Conservation (phyloP, 306 rosid species). For the Dicorynia guianensis region DNA sequence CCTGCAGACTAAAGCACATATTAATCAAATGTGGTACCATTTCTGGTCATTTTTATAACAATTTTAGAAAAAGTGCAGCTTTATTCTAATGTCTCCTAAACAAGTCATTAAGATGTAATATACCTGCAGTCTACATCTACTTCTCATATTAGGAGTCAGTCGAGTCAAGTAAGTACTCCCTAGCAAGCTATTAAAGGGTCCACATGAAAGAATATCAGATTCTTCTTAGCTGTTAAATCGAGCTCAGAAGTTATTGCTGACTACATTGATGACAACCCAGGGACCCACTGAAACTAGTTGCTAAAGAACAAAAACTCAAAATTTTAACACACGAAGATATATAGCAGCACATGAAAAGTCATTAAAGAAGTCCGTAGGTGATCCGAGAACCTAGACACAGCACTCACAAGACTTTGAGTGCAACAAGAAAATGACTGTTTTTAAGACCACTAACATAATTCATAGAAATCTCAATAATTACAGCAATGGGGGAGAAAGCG, state of each 20-base stretch:
- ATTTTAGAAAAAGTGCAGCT: not conserved
- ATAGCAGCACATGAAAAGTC: slow-evolving; percentile 19
- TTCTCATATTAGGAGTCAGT: not conserved
- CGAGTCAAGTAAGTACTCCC: not conserved
- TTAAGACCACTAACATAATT: not conserved
- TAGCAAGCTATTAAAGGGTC: not conserved
- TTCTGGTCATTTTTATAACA: not conserved
- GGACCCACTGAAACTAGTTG: slow-evolving; percentile 3
- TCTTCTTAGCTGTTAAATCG: slow-evolving; percentile 5
- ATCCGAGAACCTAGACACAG: not conserved
- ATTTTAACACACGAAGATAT: not conserved
- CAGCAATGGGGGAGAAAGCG: not conserved
- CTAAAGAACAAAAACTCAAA: slow-evolving; percentile 1
- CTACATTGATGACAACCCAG: too few relatives aligned
- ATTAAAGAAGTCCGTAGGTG: not conserved
- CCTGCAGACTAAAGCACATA: slow-evolving; percentile 54
- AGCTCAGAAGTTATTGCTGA: slow-evolving; percentile 16
- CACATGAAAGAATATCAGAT: not conserved
- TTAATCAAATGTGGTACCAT: slow-evolving; percentile 8
- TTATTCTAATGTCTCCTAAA: not conserved
- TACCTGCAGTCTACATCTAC: slow-evolving; percentile 1
- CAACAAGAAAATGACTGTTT: slow-evolving; percentile 10
- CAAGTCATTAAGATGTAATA: slow-evolving; percentile 7
- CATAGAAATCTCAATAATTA: slow-evolving; percentile 13
- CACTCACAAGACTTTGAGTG: slow-evolving; percentile 4